Base-by-base conservation (phyloP, 2,329 filamentous ascomycete species). In the Colletotrichum sp. region DNA sequence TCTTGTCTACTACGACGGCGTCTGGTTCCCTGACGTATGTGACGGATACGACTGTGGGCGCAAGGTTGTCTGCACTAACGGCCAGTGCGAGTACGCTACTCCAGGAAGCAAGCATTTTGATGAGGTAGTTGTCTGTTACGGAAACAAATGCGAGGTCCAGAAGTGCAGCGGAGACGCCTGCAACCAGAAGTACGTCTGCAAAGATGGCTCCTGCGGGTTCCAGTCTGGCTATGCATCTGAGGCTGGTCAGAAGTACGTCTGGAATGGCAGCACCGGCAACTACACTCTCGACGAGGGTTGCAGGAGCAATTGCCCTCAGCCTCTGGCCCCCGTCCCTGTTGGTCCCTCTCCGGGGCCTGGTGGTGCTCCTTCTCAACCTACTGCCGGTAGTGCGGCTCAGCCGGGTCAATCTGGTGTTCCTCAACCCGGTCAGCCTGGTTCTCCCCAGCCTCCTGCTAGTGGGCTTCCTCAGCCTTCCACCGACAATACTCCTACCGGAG, bases 131-230 rank as follows among this genome's bases (percentile, higher is more conserved):
- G 28, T 30, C 32, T 68, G 68, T 1, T 30, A 65, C 65, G 66
- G 36, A 43, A 73, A 76, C 21, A 72, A 81, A 16, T 79, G 78
- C 78, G 75, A 81, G 73, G 75, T 78, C 74, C 71, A 81, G 65
- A 79, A 83, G 79, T 85, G 83, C 82, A n/a, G 77, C 3, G 81
- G 78, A 52, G 77, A 80, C 52, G n/a, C 78, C 43, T 83, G 81
- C 80, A 77, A 71, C 64, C 68, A 79, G 61, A 80, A 82, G 75
- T 48, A 21, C 24, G 79, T 77, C 77, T 66, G 80, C 52, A 68
- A 66, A 8, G 76, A 61, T 10, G 79, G 80, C 21, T 71, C 79
- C 6, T 83, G 79, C 78, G 16, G 78, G 64, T 82, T 77, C 71
- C 72, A 78, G 59, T 16, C 77, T 43, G 77, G 77, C 76, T 16